A percentile compares a stretch with the other conserved stretches of the same genome.
Evolutionary conservation across 306 rosid species (phyloP).

Genomic region (Inga laurina): DNA sequence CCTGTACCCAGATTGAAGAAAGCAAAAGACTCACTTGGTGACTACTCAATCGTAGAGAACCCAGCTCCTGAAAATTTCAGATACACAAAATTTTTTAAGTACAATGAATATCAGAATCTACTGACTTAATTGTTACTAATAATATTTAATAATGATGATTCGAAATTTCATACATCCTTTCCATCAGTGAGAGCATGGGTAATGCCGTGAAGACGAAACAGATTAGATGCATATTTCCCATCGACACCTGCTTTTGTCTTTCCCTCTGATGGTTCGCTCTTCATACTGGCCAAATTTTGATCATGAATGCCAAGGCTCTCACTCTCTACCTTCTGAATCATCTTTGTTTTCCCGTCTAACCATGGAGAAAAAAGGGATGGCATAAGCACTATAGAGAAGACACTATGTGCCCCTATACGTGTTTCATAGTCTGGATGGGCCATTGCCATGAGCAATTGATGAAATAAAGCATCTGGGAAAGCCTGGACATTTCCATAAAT

Average conservation of each 20-base stretch:
- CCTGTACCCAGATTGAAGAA: constrained; percentile 96
- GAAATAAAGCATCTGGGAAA: constrained; percentile 96
- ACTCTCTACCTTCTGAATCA: constrained; percentile 46
- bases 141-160: constrained; percentile 16
- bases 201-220: constrained; percentile 37
- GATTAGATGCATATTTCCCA: constrained; percentile 38
- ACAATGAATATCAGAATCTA: constrained; percentile 11
- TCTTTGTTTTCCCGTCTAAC: constrained; percentile 51
- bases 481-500: constrained; percentile 55
- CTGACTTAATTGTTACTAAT: neutral
- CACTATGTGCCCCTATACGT: constrained; percentile 81
- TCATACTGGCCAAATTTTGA: constrained; percentile 38
- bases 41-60: constrained; percentile 89
- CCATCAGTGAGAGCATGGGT: constrained; percentile 51
- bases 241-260: constrained; percentile 35
- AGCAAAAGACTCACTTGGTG: constrained; percentile 94
- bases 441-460: constrained; percentile 94
- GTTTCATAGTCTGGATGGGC: constrained; percentile 84
- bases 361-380: constrained; percentile 65
- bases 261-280: constrained; percentile 43
- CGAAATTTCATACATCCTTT: constrained; percentile 52
- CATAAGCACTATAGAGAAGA: constrained; percentile 84
- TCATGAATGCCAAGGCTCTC: constrained; percentile 51
- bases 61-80: constrained; percentile 61
- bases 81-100: constrained; percentile 25